phyloP scores from a whole-genome alignment of 306 rosid genomes.

The Mucuna pruriens region DNA sequence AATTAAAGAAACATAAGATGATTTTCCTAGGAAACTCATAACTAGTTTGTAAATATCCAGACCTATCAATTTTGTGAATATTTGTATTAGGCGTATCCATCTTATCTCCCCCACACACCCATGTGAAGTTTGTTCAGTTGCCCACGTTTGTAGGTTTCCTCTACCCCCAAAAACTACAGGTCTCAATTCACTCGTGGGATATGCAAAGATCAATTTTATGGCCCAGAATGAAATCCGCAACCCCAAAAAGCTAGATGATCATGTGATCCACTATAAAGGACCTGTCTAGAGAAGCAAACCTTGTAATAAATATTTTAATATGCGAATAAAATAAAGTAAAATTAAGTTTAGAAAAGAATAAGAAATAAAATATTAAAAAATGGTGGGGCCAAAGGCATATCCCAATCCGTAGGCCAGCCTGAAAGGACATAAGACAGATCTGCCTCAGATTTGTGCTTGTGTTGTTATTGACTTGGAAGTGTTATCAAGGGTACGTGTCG shows the following conservation, averaged over 20 bases:
- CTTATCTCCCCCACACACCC: not conserved
- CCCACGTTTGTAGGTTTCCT: not conserved
- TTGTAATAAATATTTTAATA: not conserved
- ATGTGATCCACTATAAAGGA: slow-evolving; percentile 34
- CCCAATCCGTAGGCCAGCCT: not conserved
- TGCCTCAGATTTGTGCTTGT: not conserved
- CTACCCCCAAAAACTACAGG: slow-evolving; percentile 2
- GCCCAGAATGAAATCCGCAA: slow-evolving; percentile 10
- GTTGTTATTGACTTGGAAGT: slow-evolving; percentile 31
- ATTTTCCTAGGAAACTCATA: not conserved
- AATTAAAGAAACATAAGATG: not conserved
- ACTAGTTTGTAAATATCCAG: too few species aligned
- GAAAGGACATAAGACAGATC: slow-evolving; percentile 32
- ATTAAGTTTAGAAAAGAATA: not conserved
- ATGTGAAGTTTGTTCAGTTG: slow-evolving; percentile 15
- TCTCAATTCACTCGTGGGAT: not conserved
- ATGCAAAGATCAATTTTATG: not conserved
- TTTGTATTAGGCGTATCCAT: not conserved
- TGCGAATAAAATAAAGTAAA: not conserved
- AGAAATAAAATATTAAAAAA: not conserved
- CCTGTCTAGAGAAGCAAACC: not conserved
- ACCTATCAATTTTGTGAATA: not conserved
- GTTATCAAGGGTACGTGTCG: slow-evolving; percentile 35
- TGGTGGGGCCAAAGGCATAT: not conserved
- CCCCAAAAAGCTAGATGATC: slow-evolving; percentile 5